Evolutionary conservation across 345 rosid genomes (phyloP), one percentile per base, ranked within the genome.

Genomic region (Carallia pectinifolia): DNA sequence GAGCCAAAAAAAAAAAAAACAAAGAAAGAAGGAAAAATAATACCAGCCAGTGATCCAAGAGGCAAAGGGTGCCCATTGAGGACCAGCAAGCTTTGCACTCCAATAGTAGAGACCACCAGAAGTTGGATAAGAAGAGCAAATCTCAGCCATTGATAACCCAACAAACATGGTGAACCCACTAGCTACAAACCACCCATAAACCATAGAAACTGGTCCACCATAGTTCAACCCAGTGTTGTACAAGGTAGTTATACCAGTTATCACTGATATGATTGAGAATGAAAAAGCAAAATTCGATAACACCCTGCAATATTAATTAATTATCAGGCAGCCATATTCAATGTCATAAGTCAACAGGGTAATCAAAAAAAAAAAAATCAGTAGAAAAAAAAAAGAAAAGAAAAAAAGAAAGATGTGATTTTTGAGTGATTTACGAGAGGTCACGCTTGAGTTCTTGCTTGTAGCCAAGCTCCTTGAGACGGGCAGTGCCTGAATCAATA

Each of bases 31-130:
- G n/a, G 2, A 66, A 65, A 64, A 60, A 39, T 29, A 67, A 65
- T 83, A 94, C 97, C 98, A 94, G 85, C 97, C 97, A 34, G 96
- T 94, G 62, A 91, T 67, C 98, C 98, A 94, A 64, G 97, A 90
- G 53, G 97, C 97, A 53, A 94, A 83, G n/a, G 98, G 95, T 10
- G 98, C 91, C 98, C 98, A 91, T 6, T 79, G 48, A 6, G 81
- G 86, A 53, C 98, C 98, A 17, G 96, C 97, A 75, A 94, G 97
- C 89, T 78, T 90, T 65, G 98, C 98, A 80, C 98, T 94, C 98
- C 98, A 94, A 71, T 90, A 94, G 76, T 94, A 94, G 56, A 94
- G 93, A 58, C 98, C 98, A 29, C 98, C 96, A 15, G 97, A 94
- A 63, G 98, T 94, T 10, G 98, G 98, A 72, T 86, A 91, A 44